Percentiles rank a stretch among this genome's conserved stretches.
phyloP scores from a whole-genome alignment of 2,329 filamentous ascomycete genomes.

The Furcasterigmium furcatum region DNA sequence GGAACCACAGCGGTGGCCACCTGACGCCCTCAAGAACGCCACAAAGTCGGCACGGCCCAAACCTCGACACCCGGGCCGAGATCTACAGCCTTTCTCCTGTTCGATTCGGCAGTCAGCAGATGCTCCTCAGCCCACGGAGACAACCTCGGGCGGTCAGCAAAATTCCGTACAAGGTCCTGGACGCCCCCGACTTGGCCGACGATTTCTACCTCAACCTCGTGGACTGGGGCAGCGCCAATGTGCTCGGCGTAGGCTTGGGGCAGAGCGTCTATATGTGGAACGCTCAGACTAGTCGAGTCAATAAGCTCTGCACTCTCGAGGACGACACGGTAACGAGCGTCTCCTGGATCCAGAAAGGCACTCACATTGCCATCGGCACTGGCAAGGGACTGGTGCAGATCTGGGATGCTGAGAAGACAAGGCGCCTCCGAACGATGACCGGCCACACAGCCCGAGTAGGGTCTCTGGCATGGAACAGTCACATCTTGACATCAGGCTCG shows the following conservation, averaged over 20 bases:
- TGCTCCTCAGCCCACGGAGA: slow-evolving; percentile 85
- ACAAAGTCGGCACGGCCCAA: slow-evolving; percentile 81
- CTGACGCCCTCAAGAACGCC: slow-evolving; percentile 87
- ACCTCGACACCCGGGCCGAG: slow-evolving; percentile 85
- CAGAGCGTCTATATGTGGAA: slow-evolving; percentile 99
- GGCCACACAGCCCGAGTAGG: slow-evolving; percentile 92
- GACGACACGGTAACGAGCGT: slow-evolving; percentile 96
- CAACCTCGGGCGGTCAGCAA: slow-evolving; percentile 90
- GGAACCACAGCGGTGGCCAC: slow-evolving; percentile 72
- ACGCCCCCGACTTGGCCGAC: slow-evolving; percentile 92
- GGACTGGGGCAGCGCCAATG: slow-evolving; percentile 95
- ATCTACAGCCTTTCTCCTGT: slow-evolving; percentile 96
- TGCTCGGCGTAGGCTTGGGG: slow-evolving; percentile 87
- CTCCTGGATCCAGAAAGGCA: slow-evolving; percentile 97
- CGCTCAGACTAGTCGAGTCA: slow-evolving; percentile 83
- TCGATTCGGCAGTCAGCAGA: slow-evolving; percentile 86
- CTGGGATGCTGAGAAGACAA: slow-evolving; percentile 88
- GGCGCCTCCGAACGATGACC: slow-evolving; percentile 90
- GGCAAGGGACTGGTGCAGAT: slow-evolving; percentile 94
- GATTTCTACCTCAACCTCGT: slow-evolving; percentile 98
- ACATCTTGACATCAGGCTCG: slow-evolving; percentile 93
- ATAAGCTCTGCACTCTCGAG: slow-evolving; percentile 86
- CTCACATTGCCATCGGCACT: slow-evolving; percentile 92
- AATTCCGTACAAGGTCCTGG: slow-evolving; percentile 95
- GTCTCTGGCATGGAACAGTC: slow-evolving; percentile 94